phyloP scores from a whole-genome alignment of 495 filamentous ascomycete genomes.

The Hyaloscypha bicolor region DNA sequence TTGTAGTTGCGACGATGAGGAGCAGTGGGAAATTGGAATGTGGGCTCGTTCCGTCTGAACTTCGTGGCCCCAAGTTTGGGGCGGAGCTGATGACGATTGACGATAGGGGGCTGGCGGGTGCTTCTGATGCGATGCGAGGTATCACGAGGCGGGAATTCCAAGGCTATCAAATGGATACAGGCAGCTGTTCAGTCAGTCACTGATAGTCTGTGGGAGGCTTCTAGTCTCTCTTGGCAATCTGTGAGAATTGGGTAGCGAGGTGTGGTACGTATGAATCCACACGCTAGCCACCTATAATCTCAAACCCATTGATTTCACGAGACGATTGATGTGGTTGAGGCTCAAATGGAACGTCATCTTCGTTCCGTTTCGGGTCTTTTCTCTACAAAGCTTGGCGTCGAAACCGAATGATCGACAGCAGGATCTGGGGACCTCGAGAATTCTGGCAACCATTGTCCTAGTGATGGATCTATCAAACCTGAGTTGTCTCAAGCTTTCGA shows the following conservation, averaged over 20 bases:
- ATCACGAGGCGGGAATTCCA: neutral
- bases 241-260: neutral
- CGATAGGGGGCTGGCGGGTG: neutral
- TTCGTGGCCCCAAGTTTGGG: neutral
- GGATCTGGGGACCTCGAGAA: neutral
- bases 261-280: neutral
- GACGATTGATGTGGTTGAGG: neutral
- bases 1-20: neutral
- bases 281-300: neutral
- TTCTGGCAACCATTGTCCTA: neutral
- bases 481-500: neutral
- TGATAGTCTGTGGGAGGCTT: neutral
- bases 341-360: neutral
- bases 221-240: no score
- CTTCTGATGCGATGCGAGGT: neutral
- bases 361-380: neutral
- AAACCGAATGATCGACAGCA: neutral
- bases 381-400: neutral
- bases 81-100: neutral
- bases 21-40: neutral
- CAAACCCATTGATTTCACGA: neutral
- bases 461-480: neutral
- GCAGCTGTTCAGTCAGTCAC: neutral
- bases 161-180: neutral
- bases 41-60: neutral